A percentile compares a stretch with the other conserved stretches of the same genome.
phyloP scores from a whole-genome alignment of 495 filamentous ascomycete genomes.

The Cudoniella acicularis region DNA sequence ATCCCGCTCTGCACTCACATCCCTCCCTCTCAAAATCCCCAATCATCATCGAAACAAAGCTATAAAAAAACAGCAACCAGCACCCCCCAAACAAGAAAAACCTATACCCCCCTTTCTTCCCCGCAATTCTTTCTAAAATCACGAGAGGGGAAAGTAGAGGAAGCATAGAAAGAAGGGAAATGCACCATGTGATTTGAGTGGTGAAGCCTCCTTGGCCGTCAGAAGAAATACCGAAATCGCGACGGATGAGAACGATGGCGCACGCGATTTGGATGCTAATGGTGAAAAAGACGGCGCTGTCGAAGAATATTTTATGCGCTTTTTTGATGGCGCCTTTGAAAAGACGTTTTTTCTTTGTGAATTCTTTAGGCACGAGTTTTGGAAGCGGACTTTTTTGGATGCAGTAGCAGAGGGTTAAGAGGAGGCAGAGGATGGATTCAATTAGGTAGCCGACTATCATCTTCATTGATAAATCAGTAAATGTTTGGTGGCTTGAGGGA shows the following conservation, averaged over 20 bases:
- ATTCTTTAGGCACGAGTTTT: neutral
- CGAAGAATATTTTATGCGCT: conserved; percentile 18
- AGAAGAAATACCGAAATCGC: conserved; percentile 32
- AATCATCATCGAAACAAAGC: conserved; percentile 13
- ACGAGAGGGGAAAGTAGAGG: conserved; percentile 22
- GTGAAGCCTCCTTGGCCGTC: conserved; percentile 29
- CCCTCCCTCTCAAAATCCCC: too few relatives aligned
- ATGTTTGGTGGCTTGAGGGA: neutral
- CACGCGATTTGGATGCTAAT: conserved; percentile 34
- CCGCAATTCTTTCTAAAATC: neutral
- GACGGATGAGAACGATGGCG: conserved; percentile 28
- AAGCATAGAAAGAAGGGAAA: conserved; percentile 27
- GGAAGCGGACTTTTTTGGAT: neutral
- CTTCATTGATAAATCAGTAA: neutral
- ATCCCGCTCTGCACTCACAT: too few relatives aligned
- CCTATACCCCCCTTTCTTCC: neutral
- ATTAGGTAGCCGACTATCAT: conserved; percentile 28
- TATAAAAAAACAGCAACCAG: conserved; percentile 13
- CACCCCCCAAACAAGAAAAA: conserved; percentile 10
- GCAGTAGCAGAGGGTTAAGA: too few relatives aligned
- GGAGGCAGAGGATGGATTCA: conserved; percentile 10
- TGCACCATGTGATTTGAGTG: conserved; percentile 28
- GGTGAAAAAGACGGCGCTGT: conserved; percentile 33
- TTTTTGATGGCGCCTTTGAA: neutral
- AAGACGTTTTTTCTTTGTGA: neutral